Base-by-base conservation (phyloP, 805 yeast species). In the Kuraishia ogatae region DNA sequence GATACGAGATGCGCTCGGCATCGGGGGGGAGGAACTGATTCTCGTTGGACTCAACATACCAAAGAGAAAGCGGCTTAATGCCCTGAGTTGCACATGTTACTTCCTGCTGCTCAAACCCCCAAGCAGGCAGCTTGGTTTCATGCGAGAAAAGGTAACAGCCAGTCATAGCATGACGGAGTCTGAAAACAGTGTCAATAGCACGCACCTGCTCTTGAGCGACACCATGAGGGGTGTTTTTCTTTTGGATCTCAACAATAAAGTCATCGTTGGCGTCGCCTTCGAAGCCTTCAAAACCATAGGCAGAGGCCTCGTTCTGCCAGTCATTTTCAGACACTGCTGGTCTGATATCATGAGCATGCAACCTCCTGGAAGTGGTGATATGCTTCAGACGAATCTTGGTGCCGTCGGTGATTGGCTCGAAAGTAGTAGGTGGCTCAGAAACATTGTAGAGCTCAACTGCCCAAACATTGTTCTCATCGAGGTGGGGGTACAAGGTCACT, bases 21-120 rank as follows among this genome's bases (percentile, higher is more conserved):
- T 72, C 76, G 23, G 57, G 66, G 50, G 67, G 68, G 56, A 81
- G 62, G 57, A 71, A 73, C 55, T 68, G 69, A 63, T 86, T 85
- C 53, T 68, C 73, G 70, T 87, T 87, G 56, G 81, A 77, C 71
- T 88, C 96, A 62, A 88, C 73, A 69, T 85, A 84, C 93, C 93
- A 88, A 59, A 80, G 74, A 39, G 84, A 74, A 62, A 84, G 76
- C 19, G 79, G 74, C 55, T 80, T 71, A 54, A 76, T 74, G 68
- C 92, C 94, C 61, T 82, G 86, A 20, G 79, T 69, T 43, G 96
- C 90, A 73, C 92, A 80, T 2, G 92, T 82, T 54, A 88, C 96
- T 72, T 88, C 96, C 68, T 85, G 92, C 69, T 88, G 96, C 58
- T 83, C 87, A 61, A 83, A 85, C 1, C 87, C 96, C 92, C 94